Evolutionary conservation across 2,329 filamentous ascomycete genomes (phyloP).

Genomic region (Claviceps sp.): DNA sequence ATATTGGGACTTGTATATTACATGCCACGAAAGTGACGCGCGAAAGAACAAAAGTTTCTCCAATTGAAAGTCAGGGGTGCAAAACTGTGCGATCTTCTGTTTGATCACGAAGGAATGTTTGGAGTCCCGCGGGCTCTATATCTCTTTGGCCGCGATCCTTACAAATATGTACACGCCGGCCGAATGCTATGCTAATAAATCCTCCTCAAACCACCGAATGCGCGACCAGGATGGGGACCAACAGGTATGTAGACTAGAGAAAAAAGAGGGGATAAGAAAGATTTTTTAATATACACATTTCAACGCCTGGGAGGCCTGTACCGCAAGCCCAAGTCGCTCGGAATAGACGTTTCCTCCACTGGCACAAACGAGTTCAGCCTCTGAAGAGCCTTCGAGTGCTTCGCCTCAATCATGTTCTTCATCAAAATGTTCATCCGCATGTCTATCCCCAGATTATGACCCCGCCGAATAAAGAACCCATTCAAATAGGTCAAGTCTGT

Average conservation of each 20-base stretch:
- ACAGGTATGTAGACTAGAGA: background rate
- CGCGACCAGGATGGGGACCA: too few species aligned
- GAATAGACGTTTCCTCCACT: conserved; percentile 22
- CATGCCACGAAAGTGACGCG: too few species aligned
- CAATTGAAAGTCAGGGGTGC: too few species aligned
- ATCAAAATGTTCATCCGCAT: conserved; percentile 62
- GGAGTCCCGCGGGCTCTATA: background rate
- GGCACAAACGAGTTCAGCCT: conserved; percentile 21
- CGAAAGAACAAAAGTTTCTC: too few species aligned
- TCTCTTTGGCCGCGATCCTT: too few species aligned
- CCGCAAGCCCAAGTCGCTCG: conserved; percentile 11
- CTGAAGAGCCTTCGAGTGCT: conserved; percentile 27
- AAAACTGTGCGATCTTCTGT: too few species aligned
- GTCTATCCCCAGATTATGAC: conserved; percentile 57
- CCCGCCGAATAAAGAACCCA: conserved; percentile 70
- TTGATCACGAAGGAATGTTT: too few species aligned
- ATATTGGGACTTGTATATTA: too few species aligned
- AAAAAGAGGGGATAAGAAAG: background rate
- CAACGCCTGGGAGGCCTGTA: conserved; percentile 9
- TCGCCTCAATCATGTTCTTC: conserved; percentile 59
- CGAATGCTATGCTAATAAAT: conserved; percentile 6
- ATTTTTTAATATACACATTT: background rate
- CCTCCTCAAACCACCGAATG: background rate
- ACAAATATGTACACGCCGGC: background rate
- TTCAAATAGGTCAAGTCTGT: conserved; percentile 80